These are phyloP conservation scores for Tetradesmus obliquus DNA, from an alignment of 139 green algal genomes.

Conservation along the genomic window DNA sequence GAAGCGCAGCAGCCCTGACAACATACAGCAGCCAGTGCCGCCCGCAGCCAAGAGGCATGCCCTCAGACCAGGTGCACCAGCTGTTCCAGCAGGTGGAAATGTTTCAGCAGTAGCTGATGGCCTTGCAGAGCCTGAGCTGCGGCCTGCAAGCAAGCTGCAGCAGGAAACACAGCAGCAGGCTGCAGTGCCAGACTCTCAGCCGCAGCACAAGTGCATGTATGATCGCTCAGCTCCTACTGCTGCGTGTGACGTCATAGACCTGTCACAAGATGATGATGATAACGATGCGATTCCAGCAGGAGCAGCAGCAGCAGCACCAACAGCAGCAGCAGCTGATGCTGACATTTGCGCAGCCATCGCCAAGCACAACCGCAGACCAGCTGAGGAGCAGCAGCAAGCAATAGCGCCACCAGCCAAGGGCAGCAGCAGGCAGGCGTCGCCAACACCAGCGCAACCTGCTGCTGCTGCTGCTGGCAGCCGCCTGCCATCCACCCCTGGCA, in stretches of 20 bases:
- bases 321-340: neutral
- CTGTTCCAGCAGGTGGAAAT: neutral
- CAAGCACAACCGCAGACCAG: neutral
- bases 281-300: neutral
- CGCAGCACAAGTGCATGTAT: slow-evolving; percentile 11
- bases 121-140: neutral
- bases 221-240: neutral
- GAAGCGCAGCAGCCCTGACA: slow-evolving; percentile 6
- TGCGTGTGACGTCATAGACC: neutral
- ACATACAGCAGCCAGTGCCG: neutral
- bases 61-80: too few relatives aligned
- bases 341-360: too few relatives aligned
- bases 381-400: neutral
- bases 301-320: neutral
- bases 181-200: neutral
- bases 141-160: neutral
- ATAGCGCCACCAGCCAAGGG: neutral
- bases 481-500: neutral
- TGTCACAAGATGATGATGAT: neutral
- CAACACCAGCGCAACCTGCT: neutral
- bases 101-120: neutral
- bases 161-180: neutral
- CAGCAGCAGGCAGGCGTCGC: neutral
- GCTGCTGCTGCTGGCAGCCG: neutral
- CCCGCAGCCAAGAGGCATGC: neutral